Evolutionary conservation across 345 rosid species (phyloP).

Genomic region (Camelina neglecta): DNA sequence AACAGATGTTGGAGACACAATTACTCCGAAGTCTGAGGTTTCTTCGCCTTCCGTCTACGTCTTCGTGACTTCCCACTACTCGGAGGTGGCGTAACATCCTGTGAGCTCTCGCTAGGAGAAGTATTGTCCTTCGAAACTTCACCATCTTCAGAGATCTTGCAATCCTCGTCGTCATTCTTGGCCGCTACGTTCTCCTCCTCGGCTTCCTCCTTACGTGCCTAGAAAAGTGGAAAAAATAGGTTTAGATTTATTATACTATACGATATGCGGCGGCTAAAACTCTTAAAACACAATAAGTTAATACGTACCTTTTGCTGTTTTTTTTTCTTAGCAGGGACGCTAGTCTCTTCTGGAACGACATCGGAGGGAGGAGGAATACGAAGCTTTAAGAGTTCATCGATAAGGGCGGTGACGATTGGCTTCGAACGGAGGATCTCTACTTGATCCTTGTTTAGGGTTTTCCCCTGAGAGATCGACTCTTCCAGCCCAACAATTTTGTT

Average conservation of each 20-base stretch:
- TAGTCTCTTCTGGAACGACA: constrained; percentile 71
- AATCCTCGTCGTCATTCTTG: not conserved
- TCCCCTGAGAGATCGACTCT: constrained; percentile 76
- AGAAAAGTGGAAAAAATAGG: not conserved
- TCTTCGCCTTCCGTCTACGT: not conserved
- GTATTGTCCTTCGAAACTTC: not conserved
- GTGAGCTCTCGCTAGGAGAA: not conserved
- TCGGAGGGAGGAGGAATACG: constrained; percentile 56
- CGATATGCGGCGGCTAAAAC: not conserved
- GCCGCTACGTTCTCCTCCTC: not conserved
- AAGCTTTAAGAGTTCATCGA: constrained; percentile 90
- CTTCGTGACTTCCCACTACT: not conserved
- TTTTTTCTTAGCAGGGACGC: constrained; percentile 13
- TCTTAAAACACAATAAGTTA: not conserved
- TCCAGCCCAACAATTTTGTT: constrained; percentile 83
- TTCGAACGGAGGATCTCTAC: constrained; percentile 83
- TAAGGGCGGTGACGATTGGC: constrained; percentile 59
- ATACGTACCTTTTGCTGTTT: not conserved
- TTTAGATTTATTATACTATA: not conserved
- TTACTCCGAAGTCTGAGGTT: not conserved
- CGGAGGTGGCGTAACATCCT: not conserved
- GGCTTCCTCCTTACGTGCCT: not conserved
- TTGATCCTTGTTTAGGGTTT: constrained; percentile 76
- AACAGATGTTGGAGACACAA: not conserved
- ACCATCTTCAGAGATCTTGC: not conserved